A percentile compares a stretch with the other conserved stretches of the same genome.
phyloP scores from a whole-genome alignment of 768 basidiomycete species.

The Imleria badia region DNA sequence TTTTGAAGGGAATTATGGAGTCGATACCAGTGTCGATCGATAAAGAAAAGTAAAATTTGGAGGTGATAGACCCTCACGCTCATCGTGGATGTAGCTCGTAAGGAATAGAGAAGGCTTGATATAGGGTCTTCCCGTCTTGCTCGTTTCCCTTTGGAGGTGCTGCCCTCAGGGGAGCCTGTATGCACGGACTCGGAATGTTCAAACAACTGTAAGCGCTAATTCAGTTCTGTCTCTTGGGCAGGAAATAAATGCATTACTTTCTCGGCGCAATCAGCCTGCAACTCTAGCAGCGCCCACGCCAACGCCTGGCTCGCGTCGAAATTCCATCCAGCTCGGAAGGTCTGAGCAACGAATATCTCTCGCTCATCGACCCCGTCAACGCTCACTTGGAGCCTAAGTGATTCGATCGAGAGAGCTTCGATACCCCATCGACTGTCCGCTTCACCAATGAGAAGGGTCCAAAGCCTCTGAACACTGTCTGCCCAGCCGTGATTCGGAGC shows the following conservation, averaged over 20 bases:
- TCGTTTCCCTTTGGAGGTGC: conserved; percentile 46
- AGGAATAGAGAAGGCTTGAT: conserved; percentile 48
- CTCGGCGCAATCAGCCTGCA: conserved; percentile 76
- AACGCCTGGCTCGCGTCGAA: conserved; percentile 71
- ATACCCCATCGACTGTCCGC: conserved; percentile 64
- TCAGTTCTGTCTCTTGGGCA: conserved; percentile 1
- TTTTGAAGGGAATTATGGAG: conserved; percentile 60
- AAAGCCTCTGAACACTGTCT: conserved; percentile 51
- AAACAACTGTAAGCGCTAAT: conserved; percentile 49
- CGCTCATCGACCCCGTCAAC: conserved; percentile 19
- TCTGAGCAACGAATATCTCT: conserved; percentile 56
- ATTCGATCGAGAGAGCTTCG: conserved; percentile 62
- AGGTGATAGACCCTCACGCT: conserved; percentile 50
- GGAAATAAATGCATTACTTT: conserved; percentile 44
- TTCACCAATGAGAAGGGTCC: conserved; percentile 58
- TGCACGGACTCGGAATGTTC: conserved; percentile 57
- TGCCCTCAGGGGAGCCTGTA: conserved; percentile 35
- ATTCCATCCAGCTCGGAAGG: conserved; percentile 71
- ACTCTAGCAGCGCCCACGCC: conserved; percentile 75
- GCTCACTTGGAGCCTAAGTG: conserved; percentile 53
- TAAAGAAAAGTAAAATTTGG: conserved; percentile 82
- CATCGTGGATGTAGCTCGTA: conserved; percentile 36
- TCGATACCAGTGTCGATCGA: conserved; percentile 71
- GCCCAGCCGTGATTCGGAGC: conserved; percentile 38
- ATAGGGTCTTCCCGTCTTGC: conserved; percentile 60